These are phyloP conservation scores for Fusarium stilboides DNA, from an alignment of 2,329 filamentous ascomycete genomes.

Conservation along the genomic window DNA sequence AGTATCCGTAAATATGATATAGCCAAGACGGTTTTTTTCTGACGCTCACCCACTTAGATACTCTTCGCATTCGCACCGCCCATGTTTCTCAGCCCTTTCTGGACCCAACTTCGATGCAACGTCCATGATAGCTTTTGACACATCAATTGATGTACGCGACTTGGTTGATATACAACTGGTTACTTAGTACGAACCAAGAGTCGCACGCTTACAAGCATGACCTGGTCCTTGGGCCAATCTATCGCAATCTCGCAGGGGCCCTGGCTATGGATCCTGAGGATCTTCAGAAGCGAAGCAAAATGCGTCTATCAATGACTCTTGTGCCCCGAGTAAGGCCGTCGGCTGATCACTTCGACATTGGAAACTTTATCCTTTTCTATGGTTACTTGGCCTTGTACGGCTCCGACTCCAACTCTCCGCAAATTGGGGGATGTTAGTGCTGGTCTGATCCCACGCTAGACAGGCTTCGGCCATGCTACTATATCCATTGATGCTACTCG, in stretches of 20 bases:
- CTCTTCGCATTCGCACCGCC: conserved; percentile 49
- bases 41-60: conserved; percentile 39
- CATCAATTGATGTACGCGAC: neutral
- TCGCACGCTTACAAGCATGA: conserved; percentile 1
- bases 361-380: neutral
- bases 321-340: neutral
- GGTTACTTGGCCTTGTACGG: neutral
- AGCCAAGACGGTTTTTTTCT: neutral
- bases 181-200: conserved; percentile 2
- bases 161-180: conserved; percentile 7
- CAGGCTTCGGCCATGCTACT: conserved; percentile 21
- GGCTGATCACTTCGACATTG: conserved; percentile 4
- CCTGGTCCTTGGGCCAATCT: conserved; percentile 1
- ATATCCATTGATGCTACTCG: conserved; percentile 3
- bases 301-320: neutral
- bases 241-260: neutral
- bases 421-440: conserved; percentile 5
- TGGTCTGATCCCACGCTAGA: conserved; percentile 21
- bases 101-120: conserved; percentile 49
- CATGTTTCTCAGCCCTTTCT: conserved; percentile 56
- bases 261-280: neutral
- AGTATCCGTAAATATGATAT: conserved; percentile 3
- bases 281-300: conserved; percentile 3
- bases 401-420: conserved; percentile 9
- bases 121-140: conserved; percentile 18